Base-by-base conservation (phyloP, 345 rosid species). In the Tarenaya hassleriana region DNA sequence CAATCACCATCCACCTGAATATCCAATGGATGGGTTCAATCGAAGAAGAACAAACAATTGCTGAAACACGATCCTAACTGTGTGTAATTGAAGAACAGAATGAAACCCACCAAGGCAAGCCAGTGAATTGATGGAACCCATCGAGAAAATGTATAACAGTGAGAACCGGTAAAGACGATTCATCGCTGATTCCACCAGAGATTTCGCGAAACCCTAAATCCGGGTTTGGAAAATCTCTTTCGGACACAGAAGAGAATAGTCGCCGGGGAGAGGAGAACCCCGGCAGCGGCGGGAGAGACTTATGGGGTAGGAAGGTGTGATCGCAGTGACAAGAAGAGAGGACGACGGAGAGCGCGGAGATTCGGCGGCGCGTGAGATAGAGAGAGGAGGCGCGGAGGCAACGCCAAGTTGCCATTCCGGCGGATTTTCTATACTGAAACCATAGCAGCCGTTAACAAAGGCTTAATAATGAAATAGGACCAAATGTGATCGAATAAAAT, bases 1-100 rank as follows among this genome's bases (percentile, higher is more conserved):
- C 81, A 55, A 91, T 84, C 32, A 84, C 55, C 44, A 81, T 35
- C 98, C 98, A 91, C 94, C 94, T 81, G 69, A 16, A 42, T 5
- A 7, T 42, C 21, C 9, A 42, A 7, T 4, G 13, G 18, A 42
- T 3, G 9, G 4, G n/a, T 42, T 42, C 18, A 42, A 42, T n/a
- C 21, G 19, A 42, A 42, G 13, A 0, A 7, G 7, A 42, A 14
- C 9, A 18, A 42, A 37, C 15, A 37, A 37, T 2, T 37, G 19
- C 47, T 6, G 5, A 14, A 42, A 7, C 9, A n/a, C 47, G 47
- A 42, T 42, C 44, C 44, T 12, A 3, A 8, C 44, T n/a, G n/a
- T 41, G 7, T 16, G 4, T 16, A 41, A 41, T 7, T 6, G 14
- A 1, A 41, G 44, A 41, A n/a, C 17, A 42, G 10, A 42, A 18